Percentiles rank a stretch among this genome's conserved stretches.
Evolutionary conservation across 352 stramenopile genomes (phyloP).

Genomic region (Pythium sukuiense): DNA sequence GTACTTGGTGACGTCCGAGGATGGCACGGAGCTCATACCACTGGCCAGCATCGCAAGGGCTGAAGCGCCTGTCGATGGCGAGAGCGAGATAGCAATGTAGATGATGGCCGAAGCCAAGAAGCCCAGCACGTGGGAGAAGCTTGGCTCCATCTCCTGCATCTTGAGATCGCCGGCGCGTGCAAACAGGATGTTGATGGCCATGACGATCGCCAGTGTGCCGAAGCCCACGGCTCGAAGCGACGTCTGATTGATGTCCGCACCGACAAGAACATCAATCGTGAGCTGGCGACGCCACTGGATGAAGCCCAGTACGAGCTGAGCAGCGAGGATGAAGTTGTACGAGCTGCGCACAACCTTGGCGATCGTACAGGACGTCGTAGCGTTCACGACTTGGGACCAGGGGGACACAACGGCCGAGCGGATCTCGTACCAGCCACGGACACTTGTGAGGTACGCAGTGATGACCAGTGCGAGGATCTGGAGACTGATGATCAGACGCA

Average conservation of each 20-base stretch:
- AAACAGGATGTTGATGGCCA: slow-evolving; percentile 38
- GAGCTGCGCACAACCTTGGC: slow-evolving; percentile 41
- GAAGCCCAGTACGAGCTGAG: slow-evolving; percentile 35
- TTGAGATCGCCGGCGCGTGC: slow-evolving; percentile 37
- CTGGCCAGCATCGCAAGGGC: slow-evolving; percentile 21
- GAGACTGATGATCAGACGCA: slow-evolving; percentile 33
- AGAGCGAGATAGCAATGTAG: slow-evolving; percentile 21
- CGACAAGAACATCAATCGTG: slow-evolving; percentile 38
- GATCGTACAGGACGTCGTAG: slow-evolving; percentile 37
- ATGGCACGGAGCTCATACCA: slow-evolving; percentile 31
- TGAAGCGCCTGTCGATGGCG: slow-evolving; percentile 8
- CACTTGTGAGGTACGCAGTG: slow-evolving; percentile 37
- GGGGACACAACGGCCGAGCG: slow-evolving; percentile 25
- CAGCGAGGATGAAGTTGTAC: slow-evolving; percentile 42
- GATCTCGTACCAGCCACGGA: slow-evolving; percentile 32
- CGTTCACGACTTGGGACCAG: slow-evolving; percentile 26
- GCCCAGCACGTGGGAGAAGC: slow-evolving; percentile 33
- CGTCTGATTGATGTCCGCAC: slow-evolving; percentile 29
- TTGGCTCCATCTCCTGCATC: slow-evolving; percentile 41
- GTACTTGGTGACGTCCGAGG: slow-evolving; percentile 28
- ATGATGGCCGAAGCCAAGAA: slow-evolving; percentile 29
- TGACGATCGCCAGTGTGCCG: slow-evolving; percentile 30
- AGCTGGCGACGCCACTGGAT: slow-evolving; percentile 37
- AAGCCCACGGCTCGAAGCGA: slow-evolving; percentile 33
- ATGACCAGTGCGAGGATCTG: slow-evolving; percentile 38